Conservation (phyloP, 306 rosid species). For the Gastrolobium villosum region DNA sequence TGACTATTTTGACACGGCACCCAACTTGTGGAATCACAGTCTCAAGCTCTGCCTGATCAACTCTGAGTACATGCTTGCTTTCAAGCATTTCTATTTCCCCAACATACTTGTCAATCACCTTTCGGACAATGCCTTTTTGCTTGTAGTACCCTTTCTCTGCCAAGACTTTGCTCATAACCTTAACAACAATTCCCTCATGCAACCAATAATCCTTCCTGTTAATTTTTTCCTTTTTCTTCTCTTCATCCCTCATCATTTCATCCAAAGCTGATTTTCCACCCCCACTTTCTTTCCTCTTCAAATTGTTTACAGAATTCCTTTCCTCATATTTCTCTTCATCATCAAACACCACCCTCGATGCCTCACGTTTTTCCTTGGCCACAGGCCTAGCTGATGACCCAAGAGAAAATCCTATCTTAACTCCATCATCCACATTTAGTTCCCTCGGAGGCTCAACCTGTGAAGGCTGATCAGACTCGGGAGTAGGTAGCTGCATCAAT, state of each 20-base stretch:
- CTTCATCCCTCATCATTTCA: constrained; percentile 87
- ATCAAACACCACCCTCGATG: constrained; percentile 62
- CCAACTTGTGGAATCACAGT: constrained; percentile 94
- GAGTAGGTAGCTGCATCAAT: constrained; percentile 50
- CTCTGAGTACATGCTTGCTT: constrained; percentile 86
- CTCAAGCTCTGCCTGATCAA: constrained; percentile 89
- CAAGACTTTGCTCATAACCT: constrained; percentile 90
- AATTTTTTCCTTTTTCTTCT: constrained; percentile 82
- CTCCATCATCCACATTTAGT: constrained; percentile 70
- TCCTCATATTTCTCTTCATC: constrained; percentile 60
- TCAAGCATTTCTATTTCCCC: constrained; percentile 93
- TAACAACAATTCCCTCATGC: constrained; percentile 78
- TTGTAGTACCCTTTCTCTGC: constrained; percentile 90
- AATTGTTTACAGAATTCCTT: constrained; percentile 46
- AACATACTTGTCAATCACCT: constrained; percentile 84
- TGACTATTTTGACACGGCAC: constrained; percentile 83
- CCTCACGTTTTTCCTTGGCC: constrained; percentile 61
- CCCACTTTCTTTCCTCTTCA: constrained; percentile 55
- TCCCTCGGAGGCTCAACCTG: constrained; percentile 57
- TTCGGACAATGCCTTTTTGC: constrained; percentile 82
- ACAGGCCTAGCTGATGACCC: constrained; percentile 59
- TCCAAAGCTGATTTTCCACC: constrained; percentile 69
- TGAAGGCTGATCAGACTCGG: constrained; percentile 53
- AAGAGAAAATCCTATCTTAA: constrained; percentile 79
- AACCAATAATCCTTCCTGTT: constrained; percentile 94